Evolutionary conservation across 768 basidiomycete genomes (phyloP), one percentile per base, ranked within the genome.

Genomic region (Panaeolus cyanescens): DNA sequence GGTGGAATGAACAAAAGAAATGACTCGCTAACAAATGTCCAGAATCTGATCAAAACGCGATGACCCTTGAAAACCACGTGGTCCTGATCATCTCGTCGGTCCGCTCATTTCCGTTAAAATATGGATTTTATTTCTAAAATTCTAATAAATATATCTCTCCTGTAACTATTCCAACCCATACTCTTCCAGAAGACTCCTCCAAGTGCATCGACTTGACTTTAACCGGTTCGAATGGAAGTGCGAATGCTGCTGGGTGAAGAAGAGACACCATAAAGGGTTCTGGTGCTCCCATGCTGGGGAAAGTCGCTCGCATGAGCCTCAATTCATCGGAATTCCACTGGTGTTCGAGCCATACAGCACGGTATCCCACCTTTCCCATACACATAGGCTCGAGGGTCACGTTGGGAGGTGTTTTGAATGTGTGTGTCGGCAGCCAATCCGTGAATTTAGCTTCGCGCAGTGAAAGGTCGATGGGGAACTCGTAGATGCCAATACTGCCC

Each of bases 331-430:
- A 79, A 56, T 84, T 79, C 79, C 80, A 81, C 50, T 78, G 74
- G 31, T 80, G 79, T 63, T 83, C 80, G 37, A 85, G 64, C 85
- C 85, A 86, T 8, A 86, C 78, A 4, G 80, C 83, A 34, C 83
- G 72, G 5, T 72, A 67, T 3, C 85, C 85, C 9, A 74, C 79
- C 42, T 69, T 73, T 15, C 81, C 80, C 5, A 81, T 59, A 62
- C 77, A 79, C 6, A 75, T 67, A 5, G 74, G 66, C 32, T 75
- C 74, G 17, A 73, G 67, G 9, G 68, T 66, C 12, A 69, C 67
- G 45, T 72, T 67, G 31, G 63, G 36, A 17, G 68, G 65, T 25
- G 69, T 74, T 32, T 32, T 36, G 57, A 76, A 74, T 25, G 59
- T 63, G 56, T 70, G 57, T 10, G 61, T 56, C 13, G 61, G 66